Evolutionary conservation across 2,329 filamentous ascomycete genomes (phyloP).

Genomic region (Hypoxylon sp.): DNA sequence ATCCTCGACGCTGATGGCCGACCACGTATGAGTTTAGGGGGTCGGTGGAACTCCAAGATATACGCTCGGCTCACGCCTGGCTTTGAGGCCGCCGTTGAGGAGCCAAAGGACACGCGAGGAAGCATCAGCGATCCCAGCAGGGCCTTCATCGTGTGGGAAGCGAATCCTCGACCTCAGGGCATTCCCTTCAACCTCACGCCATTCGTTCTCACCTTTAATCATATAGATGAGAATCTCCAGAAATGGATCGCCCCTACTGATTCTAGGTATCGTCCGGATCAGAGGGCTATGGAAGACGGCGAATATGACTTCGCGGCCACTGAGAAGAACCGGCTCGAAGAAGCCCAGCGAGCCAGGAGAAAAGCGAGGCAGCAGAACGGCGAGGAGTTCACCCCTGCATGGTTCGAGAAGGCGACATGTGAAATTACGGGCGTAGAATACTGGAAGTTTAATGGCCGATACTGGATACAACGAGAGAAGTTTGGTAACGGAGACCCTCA

Average conservation of each 20-base stretch:
- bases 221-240: conserved; percentile 84
- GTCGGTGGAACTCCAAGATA: conserved; percentile 97
- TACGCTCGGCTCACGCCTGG: conserved; percentile 94
- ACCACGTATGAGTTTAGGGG: conserved; percentile 90
- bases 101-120: conserved; percentile 66
- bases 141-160: conserved; percentile 94
- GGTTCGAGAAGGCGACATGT: conserved; percentile 83
- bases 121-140: conserved; percentile 76
- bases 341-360: conserved; percentile 86
- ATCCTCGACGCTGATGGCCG: conserved; percentile 84
- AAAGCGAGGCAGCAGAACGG: conserved; percentile 81
- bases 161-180: conserved; percentile 81
- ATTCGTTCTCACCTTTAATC: conserved; percentile 95
- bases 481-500: conserved; percentile 71
- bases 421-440: conserved; percentile 88
- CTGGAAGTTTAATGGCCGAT: conserved; percentile 90
- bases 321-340: conserved; percentile 95
- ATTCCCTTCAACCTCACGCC: conserved; percentile 98
- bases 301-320: conserved; percentile 92
- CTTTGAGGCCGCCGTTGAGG: conserved; percentile 81
- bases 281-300: conserved; percentile 98
- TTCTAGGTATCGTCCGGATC: conserved; percentile 91
- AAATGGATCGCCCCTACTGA: conserved; percentile 91
- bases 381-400: conserved; percentile 85
- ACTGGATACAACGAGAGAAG: conserved; percentile 83